Percentiles rank a stretch among this genome's conserved stretches.
phyloP scores from a whole-genome alignment of 2,329 filamentous ascomycete genomes.

The Cladorrhinum sp. region DNA sequence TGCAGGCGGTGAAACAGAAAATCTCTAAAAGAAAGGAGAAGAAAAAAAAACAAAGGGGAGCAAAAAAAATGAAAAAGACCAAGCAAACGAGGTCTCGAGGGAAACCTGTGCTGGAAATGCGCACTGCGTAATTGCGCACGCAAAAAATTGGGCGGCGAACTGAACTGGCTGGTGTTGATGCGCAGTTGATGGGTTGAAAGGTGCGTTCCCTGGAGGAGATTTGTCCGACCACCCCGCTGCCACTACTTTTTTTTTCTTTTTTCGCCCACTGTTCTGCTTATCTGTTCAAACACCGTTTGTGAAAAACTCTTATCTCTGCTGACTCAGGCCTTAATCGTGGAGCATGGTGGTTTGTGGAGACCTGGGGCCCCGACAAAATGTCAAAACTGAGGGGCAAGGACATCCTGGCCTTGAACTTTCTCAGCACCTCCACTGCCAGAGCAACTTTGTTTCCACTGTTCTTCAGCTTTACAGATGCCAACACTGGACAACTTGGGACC shows the following conservation, averaged over 20 bases:
- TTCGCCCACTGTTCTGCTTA: constrained; percentile 4
- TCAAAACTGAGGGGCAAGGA: not conserved
- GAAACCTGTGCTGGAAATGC: constrained; percentile 18
- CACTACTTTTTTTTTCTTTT: constrained; percentile 1
- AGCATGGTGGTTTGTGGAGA: not conserved
- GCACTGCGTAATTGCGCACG: constrained; percentile 10
- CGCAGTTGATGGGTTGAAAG: not conserved
- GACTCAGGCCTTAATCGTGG: not conserved
- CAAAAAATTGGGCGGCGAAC: not conserved
- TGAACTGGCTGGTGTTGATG: constrained; percentile 1
- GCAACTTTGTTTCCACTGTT: not conserved
- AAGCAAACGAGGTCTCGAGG: constrained; percentile 7
- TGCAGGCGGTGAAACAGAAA: constrained; percentile 22
- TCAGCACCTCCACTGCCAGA: no score
- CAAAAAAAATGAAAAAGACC: not conserved
- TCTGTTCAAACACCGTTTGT: not conserved
- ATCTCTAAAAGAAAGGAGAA: constrained; percentile 5
- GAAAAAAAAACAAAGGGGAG: not conserved
- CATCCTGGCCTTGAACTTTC: not conserved
- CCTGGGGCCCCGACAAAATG: constrained; percentile 4
- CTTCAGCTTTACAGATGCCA: no score
- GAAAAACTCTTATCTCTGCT: constrained; percentile 6
- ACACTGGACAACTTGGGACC: no score
- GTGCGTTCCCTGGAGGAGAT: not conserved
- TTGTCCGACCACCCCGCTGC: not conserved